phyloP scores from a whole-genome alignment of 306 rosid genomes.

The Cyclanthera cordifolia region DNA sequence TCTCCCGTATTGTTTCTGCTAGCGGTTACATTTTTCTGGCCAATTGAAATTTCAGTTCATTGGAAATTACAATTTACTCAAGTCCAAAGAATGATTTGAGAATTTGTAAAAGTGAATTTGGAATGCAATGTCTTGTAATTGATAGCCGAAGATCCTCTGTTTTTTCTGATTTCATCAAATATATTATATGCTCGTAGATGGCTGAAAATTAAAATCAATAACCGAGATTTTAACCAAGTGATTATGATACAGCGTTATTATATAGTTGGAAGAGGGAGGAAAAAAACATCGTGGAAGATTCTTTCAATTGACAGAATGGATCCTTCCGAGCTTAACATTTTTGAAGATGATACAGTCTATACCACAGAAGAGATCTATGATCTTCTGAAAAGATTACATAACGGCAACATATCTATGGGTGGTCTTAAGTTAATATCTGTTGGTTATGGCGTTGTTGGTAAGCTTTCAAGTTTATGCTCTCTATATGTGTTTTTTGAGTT shows the following conservation, averaged over 20 bases:
- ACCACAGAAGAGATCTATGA: constrained; percentile 62
- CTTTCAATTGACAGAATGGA: constrained; percentile 70
- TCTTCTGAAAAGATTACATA: constrained; percentile 60
- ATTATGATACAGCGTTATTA: constrained; percentile 53
- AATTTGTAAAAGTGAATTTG: not conserved
- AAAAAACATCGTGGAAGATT: constrained; percentile 60
- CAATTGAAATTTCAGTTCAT: not conserved
- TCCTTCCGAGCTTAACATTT: constrained; percentile 47
- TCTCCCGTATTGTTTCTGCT: not conserved
- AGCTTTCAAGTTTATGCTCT: not conserved
- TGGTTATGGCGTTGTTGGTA: constrained; percentile 91
- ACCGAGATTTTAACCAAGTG: not conserved
- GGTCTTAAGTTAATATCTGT: constrained; percentile 74
- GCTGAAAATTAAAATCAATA: not conserved
- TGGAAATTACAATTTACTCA: not conserved
- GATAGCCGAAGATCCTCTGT: not conserved
- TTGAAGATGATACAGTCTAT: constrained; percentile 53
- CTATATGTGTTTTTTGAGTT: not conserved
- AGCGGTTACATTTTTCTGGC: not conserved
- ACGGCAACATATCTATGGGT: constrained; percentile 76
- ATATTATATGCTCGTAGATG: not conserved
- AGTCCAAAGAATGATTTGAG: not conserved
- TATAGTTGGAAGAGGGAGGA: constrained; percentile 80
- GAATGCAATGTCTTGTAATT: not conserved
- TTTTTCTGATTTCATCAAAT: not conserved